These are phyloP conservation scores for Pythium aquatile DNA, from an alignment of 352 stramenopile genomes.

Conservation along the genomic window DNA sequence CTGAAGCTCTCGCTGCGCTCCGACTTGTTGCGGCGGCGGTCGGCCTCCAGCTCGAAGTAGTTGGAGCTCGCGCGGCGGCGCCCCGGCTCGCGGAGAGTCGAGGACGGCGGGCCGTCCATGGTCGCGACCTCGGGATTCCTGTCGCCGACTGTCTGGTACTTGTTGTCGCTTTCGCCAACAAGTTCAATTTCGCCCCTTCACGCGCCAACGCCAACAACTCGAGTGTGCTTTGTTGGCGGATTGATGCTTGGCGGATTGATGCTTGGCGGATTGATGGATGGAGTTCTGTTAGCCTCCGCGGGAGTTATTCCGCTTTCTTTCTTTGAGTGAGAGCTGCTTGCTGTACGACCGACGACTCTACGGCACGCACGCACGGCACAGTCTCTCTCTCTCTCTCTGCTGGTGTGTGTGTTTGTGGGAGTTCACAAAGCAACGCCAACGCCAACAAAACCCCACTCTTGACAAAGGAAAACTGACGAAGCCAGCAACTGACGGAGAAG, in stretches of 20 bases:
- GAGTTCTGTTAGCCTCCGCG: background rate
- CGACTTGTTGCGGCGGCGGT: conserved; percentile 71
- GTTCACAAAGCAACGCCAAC: conserved; percentile 3
- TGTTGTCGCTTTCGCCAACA: conserved; percentile 3
- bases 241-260: background rate
- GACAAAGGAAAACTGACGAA: conserved; percentile 5
- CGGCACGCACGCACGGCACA: conserved; percentile 15
- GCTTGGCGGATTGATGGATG: conserved; percentile 4
- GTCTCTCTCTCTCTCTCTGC: conserved; percentile 1
- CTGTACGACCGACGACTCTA: conserved; percentile 3
- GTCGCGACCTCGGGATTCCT: conserved; percentile 3
- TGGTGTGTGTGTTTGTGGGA: background rate
- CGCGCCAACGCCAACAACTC: conserved; percentile 3
- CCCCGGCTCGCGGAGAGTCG: conserved; percentile 7
- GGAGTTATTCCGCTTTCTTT: conserved; percentile 8
- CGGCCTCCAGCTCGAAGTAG: conserved; percentile 81
- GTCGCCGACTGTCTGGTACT: conserved; percentile 4
- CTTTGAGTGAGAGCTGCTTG: conserved; percentile 2
- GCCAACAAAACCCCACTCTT: conserved; percentile 13
- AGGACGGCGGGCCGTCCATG: background rate
- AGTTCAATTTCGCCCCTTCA: background rate
- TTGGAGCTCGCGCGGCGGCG: conserved; percentile 74
- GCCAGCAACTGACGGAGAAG: conserved; percentile 11
- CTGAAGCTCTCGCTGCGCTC: conserved; percentile 64
- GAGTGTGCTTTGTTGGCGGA: background rate